These are phyloP conservation scores for Globisporangium paddicum DNA, from an alignment of 352 stramenopile genomes.

Conservation along the genomic window DNA sequence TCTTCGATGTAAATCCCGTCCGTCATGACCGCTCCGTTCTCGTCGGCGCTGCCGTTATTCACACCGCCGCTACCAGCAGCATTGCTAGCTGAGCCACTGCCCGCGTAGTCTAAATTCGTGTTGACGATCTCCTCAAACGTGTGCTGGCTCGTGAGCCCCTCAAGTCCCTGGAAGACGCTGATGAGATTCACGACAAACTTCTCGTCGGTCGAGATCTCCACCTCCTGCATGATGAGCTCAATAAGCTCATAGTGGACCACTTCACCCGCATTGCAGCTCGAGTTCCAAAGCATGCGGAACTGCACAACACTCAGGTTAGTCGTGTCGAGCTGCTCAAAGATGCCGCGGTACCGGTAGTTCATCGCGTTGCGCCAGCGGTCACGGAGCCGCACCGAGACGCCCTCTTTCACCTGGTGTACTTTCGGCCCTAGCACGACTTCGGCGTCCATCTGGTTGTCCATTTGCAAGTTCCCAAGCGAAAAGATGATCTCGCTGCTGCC, in stretches of 20 bases:
- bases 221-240: slow-evolving; percentile 82
- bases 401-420: slow-evolving; percentile 80
- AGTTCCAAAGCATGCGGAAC: slow-evolving; percentile 87
- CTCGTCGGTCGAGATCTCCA: slow-evolving; percentile 88
- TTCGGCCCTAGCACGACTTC: slow-evolving; percentile 82
- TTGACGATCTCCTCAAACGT: slow-evolving; percentile 82
- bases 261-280: slow-evolving; percentile 63
- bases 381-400: slow-evolving; percentile 77
- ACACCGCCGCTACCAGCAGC: slow-evolving; percentile 16
- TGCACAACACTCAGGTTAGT: slow-evolving; percentile 71
- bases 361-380: slow-evolving; percentile 82
- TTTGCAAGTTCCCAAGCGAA: slow-evolving; percentile 81
- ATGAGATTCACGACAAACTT: slow-evolving; percentile 90
- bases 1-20: slow-evolving; percentile 87
- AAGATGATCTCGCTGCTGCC: slow-evolving; percentile 81
- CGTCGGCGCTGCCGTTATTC: slow-evolving; percentile 15
- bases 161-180: slow-evolving; percentile 84
- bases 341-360: slow-evolving; percentile 80
- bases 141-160: slow-evolving; percentile 62
- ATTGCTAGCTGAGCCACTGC: slow-evolving; percentile 12
- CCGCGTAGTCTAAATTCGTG: slow-evolving; percentile 62
- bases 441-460: slow-evolving; percentile 89
- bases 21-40: slow-evolving; percentile 16
- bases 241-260: slow-evolving; percentile 85
- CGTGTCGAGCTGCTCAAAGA: slow-evolving; percentile 74